phyloP scores from a whole-genome alignment of 2,329 filamentous ascomycete species.

The Penicillium sumatraense region DNA sequence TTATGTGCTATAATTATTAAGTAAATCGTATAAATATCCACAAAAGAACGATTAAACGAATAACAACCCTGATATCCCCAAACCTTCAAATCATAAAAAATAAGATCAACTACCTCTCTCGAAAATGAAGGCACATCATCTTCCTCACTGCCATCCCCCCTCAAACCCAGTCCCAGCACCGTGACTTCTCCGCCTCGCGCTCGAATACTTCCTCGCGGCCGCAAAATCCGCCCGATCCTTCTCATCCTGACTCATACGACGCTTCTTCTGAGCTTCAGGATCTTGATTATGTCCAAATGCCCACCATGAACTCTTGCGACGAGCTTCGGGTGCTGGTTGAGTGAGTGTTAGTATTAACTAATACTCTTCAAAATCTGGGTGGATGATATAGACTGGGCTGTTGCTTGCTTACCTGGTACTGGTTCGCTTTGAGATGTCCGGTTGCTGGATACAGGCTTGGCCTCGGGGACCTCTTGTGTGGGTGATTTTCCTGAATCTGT shows the following conservation, averaged over 20 bases:
- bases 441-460: background rate
- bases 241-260: constrained; percentile 1
- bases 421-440: background rate
- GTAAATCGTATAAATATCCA: too few relatives aligned
- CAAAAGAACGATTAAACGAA: too few relatives aligned
- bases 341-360: background rate
- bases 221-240: constrained; percentile 8
- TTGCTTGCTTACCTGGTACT: background rate
- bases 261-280: constrained; percentile 1
- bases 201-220: constrained; percentile 7
- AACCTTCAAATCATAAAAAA: too few relatives aligned
- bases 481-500: constrained; percentile 1
- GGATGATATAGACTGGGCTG: too few relatives aligned
- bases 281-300: constrained; percentile 5
- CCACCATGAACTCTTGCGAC: constrained; percentile 4
- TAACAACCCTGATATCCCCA: too few relatives aligned
- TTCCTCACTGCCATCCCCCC: constrained; percentile 10
- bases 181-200: background rate
- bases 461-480: background rate
- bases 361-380: too few relatives aligned
- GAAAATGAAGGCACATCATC: too few relatives aligned
- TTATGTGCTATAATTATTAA: too few relatives aligned
- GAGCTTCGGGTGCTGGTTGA: background rate
- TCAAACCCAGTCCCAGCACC: constrained; percentile 10
- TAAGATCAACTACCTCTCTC: too few relatives aligned